Evolutionary conservation across 495 filamentous ascomycete species (phyloP).

Genomic region (Tuber indicum): DNA sequence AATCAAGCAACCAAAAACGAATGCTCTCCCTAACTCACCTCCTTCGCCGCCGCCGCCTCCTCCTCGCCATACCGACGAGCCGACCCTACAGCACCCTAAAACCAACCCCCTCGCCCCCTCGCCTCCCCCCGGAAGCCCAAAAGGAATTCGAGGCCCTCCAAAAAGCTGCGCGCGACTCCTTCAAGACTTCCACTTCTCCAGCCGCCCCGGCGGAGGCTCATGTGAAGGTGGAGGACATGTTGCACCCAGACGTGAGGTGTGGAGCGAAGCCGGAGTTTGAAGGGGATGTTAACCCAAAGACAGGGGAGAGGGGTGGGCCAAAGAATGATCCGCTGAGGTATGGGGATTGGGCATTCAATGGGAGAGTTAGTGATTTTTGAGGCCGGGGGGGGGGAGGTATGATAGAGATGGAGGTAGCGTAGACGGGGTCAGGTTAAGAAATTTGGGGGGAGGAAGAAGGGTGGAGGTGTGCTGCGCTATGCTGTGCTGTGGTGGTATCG

Average conservation of each 20-base stretch:
- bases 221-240: constrained; percentile 50
- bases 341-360: constrained; percentile 95
- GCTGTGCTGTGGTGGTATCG: neutral
- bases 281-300: constrained; percentile 85
- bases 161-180: constrained; percentile 61
- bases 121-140: constrained; percentile 80
- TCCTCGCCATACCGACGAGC: constrained; percentile 35
- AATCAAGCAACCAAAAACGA: neutral
- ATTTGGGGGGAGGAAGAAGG: neutral
- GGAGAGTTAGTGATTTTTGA: constrained; percentile 90
- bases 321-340: constrained; percentile 89
- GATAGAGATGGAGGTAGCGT: neutral
- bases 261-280: constrained; percentile 89
- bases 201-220: constrained; percentile 32
- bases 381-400: neutral
- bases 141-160: constrained; percentile 89
- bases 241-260: constrained; percentile 62
- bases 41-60: constrained; percentile 25
- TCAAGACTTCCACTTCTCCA: constrained; percentile 55
- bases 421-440: neutral
- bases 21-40: constrained; percentile 33
- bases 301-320: constrained; percentile 91
- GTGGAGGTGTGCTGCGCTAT: neutral
- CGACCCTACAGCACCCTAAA: constrained; percentile 37
- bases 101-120: constrained; percentile 65